Percentiles rank a stretch among this genome's conserved stretches.
Evolutionary conservation across 2,329 filamentous ascomycete species (phyloP).

Genomic region (Trichoderma atroviride): DNA sequence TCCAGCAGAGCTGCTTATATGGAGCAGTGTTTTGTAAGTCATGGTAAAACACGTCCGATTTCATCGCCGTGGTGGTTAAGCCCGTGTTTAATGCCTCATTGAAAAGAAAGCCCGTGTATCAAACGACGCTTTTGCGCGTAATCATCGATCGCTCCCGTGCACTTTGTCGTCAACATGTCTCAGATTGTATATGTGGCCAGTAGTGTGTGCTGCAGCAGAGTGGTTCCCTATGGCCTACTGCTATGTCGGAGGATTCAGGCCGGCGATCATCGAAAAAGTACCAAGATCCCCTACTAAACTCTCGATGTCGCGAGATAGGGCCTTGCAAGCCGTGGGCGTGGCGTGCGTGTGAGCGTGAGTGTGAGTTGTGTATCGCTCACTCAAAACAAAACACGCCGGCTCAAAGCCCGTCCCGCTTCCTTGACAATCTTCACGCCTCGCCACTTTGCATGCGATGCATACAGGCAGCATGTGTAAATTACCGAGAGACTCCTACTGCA

Average conservation of each 20-base stretch:
- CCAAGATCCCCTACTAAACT: constrained; percentile 4
- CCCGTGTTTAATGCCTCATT: constrained; percentile 13
- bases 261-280: neutral
- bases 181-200: neutral
- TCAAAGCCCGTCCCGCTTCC: neutral
- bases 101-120: neutral
- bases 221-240: neutral
- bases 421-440: neutral
- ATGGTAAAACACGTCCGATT: neutral
- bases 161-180: neutral
- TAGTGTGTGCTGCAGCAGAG: neutral
- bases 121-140: neutral
- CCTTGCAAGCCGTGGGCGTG: neutral
- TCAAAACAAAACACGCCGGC: neutral
- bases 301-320: constrained; percentile 6
- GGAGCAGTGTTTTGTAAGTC: neutral
- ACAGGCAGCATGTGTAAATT: neutral
- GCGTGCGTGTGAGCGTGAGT: neutral
- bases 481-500: neutral
- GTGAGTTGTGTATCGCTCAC: neutral
- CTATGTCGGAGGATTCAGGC: neutral
- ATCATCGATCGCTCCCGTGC: neutral
- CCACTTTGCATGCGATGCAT: neutral
- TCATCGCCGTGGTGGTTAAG: neutral
- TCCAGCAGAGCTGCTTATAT: neutral